These are phyloP conservation scores for Oryza coarctata DNA, from an alignment of 176 grass and related monocot genomes.

Conservation along the genomic window DNA sequence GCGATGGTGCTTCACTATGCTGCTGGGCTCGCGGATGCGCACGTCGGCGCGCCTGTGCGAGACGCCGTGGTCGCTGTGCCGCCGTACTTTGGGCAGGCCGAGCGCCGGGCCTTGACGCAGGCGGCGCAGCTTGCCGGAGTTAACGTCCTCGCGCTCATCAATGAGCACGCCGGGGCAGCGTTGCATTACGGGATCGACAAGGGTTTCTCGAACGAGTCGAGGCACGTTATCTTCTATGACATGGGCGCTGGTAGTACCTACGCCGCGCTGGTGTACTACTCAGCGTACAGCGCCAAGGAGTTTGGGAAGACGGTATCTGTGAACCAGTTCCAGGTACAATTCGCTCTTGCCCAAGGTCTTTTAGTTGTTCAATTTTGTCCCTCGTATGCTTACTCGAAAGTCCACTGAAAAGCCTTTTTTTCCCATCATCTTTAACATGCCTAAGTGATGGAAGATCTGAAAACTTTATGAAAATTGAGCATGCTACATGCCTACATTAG, in stretches of 20 bases:
- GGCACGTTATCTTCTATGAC: slow-evolving; percentile 92
- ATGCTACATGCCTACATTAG: neutral
- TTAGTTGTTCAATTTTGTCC: slow-evolving; percentile 4
- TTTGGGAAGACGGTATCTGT: slow-evolving; percentile 75
- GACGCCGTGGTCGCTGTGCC: slow-evolving; percentile 89
- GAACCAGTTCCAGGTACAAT: slow-evolving; percentile 87
- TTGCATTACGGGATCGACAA: slow-evolving; percentile 99
- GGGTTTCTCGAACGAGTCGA: slow-evolving; percentile 80
- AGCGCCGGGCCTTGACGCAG: slow-evolving; percentile 74
- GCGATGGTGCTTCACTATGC: slow-evolving; percentile 85
- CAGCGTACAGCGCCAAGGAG: slow-evolving; percentile 80
- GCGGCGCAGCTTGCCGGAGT: slow-evolving; percentile 85
- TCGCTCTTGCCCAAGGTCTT: neutral
- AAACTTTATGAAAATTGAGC: neutral
- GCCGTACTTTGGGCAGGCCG: slow-evolving; percentile 82
- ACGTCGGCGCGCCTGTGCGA: slow-evolving; percentile 67
- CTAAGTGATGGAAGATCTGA: slow-evolving; percentile 20
- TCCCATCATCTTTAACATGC: neutral
- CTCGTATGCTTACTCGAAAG: neutral
- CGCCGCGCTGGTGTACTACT: slow-evolving; percentile 87
- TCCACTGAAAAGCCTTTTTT: neutral
- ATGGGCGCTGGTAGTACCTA: slow-evolving; percentile 97
- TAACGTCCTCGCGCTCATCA: slow-evolving; percentile 87
- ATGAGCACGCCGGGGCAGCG: slow-evolving; percentile 93
- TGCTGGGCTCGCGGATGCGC: slow-evolving; percentile 62